Evolutionary conservation across 2,329 filamentous ascomycete genomes (phyloP).

Genomic region (Teratosphaeria destructans): DNA sequence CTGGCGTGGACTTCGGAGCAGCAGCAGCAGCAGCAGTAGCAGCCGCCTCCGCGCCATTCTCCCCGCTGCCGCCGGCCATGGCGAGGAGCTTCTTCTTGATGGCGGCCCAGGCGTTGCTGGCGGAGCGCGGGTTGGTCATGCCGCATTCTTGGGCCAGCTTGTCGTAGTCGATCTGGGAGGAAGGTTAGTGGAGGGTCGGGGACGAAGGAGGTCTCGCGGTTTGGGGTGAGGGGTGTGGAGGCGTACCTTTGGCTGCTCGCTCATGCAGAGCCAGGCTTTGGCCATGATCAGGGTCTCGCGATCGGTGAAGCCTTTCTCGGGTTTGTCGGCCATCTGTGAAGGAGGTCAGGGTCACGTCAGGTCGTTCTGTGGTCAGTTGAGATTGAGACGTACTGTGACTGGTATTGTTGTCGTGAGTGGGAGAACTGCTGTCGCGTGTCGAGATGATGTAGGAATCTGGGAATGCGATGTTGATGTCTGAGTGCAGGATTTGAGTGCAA

Average conservation of each 20-base stretch:
- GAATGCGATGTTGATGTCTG: neutral
- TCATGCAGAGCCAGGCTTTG: constrained; percentile 14
- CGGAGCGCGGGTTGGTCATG: constrained; percentile 18
- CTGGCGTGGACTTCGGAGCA: constrained; percentile 9
- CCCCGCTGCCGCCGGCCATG: constrained; percentile 1
- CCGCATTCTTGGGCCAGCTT: constrained; percentile 15
- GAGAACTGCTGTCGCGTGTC: neutral
- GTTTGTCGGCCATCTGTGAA: constrained; percentile 4
- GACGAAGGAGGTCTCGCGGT: neutral
- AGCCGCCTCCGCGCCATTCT: constrained; percentile 3
- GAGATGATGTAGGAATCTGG: neutral
- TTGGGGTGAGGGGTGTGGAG: neutral
- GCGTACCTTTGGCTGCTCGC: constrained; percentile 13
- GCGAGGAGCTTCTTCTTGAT: constrained; percentile 25
- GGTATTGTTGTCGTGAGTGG: neutral
- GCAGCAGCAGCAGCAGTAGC: neutral
- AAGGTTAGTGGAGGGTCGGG: neutral
- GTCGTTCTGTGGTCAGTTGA: neutral
- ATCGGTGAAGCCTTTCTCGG: constrained; percentile 8
- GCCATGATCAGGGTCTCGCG: constrained; percentile 14
- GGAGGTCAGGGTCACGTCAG: neutral
- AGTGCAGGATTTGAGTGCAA: neutral
- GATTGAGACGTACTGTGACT: neutral
- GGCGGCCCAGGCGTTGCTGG: constrained; percentile 22
- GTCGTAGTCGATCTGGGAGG: constrained; percentile 14